These are phyloP conservation scores for Termitomyces sp. DNA, from an alignment of 768 basidiomycete species.

Conservation along the genomic window DNA sequence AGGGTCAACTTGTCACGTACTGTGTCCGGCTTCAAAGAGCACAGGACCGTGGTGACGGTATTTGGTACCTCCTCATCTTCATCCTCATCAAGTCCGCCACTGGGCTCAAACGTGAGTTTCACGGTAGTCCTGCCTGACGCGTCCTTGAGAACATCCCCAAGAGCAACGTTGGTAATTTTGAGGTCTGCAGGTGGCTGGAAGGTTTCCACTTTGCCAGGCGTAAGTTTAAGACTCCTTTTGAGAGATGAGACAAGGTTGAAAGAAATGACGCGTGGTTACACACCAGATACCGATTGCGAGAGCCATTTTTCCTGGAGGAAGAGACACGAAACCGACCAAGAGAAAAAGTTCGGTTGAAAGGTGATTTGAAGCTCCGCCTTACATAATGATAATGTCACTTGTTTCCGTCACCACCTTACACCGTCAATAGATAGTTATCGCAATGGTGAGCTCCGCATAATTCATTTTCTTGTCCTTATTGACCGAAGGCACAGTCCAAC, in stretches of 20 bases:
- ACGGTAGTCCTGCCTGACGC: constrained; percentile 58
- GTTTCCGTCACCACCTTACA: neutral
- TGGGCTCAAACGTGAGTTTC: constrained; percentile 58
- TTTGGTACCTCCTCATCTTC: constrained; percentile 38
- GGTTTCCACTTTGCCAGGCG: constrained; percentile 55
- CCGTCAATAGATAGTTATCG: constrained; percentile 13
- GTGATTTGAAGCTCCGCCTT: constrained; percentile 48
- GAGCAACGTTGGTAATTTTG: constrained; percentile 78
- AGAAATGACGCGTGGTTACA: constrained; percentile 29
- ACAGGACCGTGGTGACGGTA: constrained; percentile 56
- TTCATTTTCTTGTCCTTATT: neutral
- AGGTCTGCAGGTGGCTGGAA: constrained; percentile 66
- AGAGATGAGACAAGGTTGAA: constrained; percentile 6
- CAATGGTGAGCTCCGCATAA: constrained; percentile 47
- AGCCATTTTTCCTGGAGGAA: constrained; percentile 39
- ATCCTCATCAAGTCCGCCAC: constrained; percentile 34
- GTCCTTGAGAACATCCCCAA: constrained; percentile 72
- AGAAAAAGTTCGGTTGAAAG: constrained; percentile 15
- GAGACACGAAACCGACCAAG: constrained; percentile 7
- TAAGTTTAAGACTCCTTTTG: constrained; percentile 59
- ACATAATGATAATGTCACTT: constrained; percentile 10
- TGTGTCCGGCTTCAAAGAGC: constrained; percentile 80
- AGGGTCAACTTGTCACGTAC: constrained; percentile 36
- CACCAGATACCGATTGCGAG: constrained; percentile 70
- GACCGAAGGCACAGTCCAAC: constrained; percentile 67